Evolutionary conservation across 352 stramenopile species (phyloP), one percentile per base, ranked within the genome.

Genomic region (Phytophthora citrophthora): DNA sequence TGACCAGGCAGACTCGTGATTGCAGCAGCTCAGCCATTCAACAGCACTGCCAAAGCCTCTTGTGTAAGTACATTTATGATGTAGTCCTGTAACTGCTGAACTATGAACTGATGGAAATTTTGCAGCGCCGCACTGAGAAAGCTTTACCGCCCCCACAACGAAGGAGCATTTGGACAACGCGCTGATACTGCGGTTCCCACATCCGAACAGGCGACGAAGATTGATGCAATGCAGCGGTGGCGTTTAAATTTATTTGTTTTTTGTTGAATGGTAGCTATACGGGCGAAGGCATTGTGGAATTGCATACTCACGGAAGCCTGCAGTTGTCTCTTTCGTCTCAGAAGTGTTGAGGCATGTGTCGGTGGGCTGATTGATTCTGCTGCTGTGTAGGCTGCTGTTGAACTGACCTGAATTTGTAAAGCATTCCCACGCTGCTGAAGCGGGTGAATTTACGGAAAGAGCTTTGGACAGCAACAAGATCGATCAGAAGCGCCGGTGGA

Each of bases 361-460:
- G 11, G 86, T 95, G 53, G 40, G 61, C 24, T 27, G 10, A 18
- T 44, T 47, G 2, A 5, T 20, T 20, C 20, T 38, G 34, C n/a
- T 15, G 2, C 45, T 4, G 12, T 36, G 18, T 3, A 15, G 16
- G n/a, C 43, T 15, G 4, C 7, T 5, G 16, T 12, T 31, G 27
- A 34, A 34, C 26, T 54, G 32, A 67, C n/a, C 11, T 27, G 16
- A 43, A 11, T 54, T 10, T 47, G 36, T 41, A 27, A 2, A 23
- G 86, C 61, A 67, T 57, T 93, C 82, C 29, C 87, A 95, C 24
- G 79, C 86, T 15, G 97, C 97, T 0, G 96, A 99, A 68, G 79
- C 91, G 1, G 97, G 97, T 32, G 97, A 99, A 85, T 99, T 99
- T 73, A 99, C 97, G 7, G 90, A 98, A 76, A 85, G 97, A 45